Conservation (phyloP, 257 asterid species). For the Nicotiana otophora region DNA sequence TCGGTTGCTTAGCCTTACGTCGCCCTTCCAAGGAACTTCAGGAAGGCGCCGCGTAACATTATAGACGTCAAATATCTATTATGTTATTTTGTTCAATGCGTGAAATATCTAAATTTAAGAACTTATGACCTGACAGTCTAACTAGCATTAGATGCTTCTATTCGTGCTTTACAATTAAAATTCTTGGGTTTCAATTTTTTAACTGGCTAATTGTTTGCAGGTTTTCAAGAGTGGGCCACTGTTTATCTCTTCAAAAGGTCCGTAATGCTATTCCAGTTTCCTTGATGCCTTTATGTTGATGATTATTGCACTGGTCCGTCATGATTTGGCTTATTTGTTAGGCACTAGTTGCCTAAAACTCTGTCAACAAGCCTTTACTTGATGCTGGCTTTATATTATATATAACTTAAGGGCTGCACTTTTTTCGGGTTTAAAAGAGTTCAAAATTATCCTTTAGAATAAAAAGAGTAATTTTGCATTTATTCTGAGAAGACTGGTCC, state of each 20-base stretch:
- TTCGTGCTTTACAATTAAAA: constrained; percentile 12
- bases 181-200: constrained; percentile 14
- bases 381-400: background rate
- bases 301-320: background rate
- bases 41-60: too few relatives aligned
- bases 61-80: background rate
- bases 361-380: background rate
- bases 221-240: constrained; percentile 98
- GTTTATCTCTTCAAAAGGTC: constrained; percentile 95
- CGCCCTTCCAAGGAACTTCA: too few relatives aligned
- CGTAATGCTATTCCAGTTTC: constrained; percentile 14
- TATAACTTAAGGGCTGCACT: background rate
- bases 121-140: background rate
- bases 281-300: background rate
- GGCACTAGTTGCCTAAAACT: constrained; percentile 1
- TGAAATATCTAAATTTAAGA: background rate
- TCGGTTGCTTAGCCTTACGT: too few relatives aligned
- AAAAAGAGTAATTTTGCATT: background rate
- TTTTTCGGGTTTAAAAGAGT: background rate
- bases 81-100: background rate
- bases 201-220: constrained; percentile 37
- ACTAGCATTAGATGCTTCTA: background rate
- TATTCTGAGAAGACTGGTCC: background rate
- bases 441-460: background rate
- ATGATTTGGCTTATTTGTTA: background rate